Base-by-base conservation (phyloP, 352 stramenopile genomes). In the Salisapilia sapeloensis region DNA sequence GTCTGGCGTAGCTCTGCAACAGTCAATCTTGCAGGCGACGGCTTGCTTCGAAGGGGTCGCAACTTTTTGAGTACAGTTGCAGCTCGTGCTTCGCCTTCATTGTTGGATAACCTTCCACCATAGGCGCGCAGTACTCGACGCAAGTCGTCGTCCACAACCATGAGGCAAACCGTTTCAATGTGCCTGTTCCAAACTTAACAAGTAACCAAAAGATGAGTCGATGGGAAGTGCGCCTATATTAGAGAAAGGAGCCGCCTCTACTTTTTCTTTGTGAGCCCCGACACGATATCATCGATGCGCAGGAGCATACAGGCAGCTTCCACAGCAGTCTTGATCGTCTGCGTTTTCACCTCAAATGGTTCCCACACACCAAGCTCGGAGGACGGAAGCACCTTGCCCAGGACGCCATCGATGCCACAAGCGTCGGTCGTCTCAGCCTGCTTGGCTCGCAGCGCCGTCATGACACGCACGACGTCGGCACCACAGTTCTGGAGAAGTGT, bases 271-370 rank as follows among this genome's bases (percentile, higher is more conserved):
- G 96, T 95, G 34, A 97, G 86, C 24, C 96, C 96, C 33, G 92
- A 99, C 20, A 99, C 95, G 55, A 99, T 98, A 60, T 99, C 96
- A 62, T 99, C 96, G 60, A 99, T 99, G 42, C 96, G 89, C 44
- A 94, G 55, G 42, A 96, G 65, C 69, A 98, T 97, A 56, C 90
- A 98, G 28, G 93, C 90, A 42, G 89, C 94, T 56, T 99, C 96
- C 44, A 99, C 92, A 10, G 95, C 93, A 24, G 95, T 99, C 71
- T 99, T 99, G 66, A 99, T 98, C 16, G 94, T 97, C 81, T 99
- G 95, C 29, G 95, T 96, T 69, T 99, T 99, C 42, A 99, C 95
- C 56, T 93, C 76, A 56, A 97, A 98, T n/a, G 95, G 93, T 50
- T 99, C 96, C 93, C 93, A 99, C 42, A 99, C 92, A 32, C 86